Percentiles rank a stretch among this genome's conserved stretches.
These are phyloP conservation scores for Cytospora chrysosperma DNA, from an alignment of 2,329 filamentous ascomycete genomes.

Conservation along the genomic window DNA sequence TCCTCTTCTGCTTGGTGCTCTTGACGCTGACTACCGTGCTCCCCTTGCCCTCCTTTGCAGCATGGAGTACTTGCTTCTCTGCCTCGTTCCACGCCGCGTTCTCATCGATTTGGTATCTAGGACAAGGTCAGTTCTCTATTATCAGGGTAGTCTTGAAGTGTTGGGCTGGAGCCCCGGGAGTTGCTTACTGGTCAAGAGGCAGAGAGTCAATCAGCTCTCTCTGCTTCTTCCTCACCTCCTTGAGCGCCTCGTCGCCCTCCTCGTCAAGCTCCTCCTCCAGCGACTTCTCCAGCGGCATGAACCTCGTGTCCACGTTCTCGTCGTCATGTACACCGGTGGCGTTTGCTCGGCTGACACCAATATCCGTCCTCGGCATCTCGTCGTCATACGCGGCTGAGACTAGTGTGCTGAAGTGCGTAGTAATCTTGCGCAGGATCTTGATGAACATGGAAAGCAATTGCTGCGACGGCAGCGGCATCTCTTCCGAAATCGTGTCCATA, in stretches of 20 bases:
- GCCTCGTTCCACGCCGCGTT: conserved; percentile 65
- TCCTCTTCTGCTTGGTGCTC: conserved; percentile 73
- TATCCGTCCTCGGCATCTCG: conserved; percentile 58
- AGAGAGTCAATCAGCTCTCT: conserved; percentile 86
- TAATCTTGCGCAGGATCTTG: conserved; percentile 89
- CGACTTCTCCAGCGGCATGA: conserved; percentile 66
- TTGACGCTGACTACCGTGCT: conserved; percentile 77
- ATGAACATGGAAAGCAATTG: conserved; percentile 96
- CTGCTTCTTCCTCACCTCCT: conserved; percentile 73
- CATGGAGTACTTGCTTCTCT: conserved; percentile 70
- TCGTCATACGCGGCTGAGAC: conserved; percentile 72
- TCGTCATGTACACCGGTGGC: conserved; percentile 67
- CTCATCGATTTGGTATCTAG: conserved; percentile 64
- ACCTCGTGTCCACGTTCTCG: conserved; percentile 63
- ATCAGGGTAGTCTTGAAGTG: not conserved
- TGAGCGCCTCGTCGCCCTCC: conserved; percentile 73
- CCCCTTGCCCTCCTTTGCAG: conserved; percentile 53
- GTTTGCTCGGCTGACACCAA: conserved; percentile 59
- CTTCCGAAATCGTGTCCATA: conserved; percentile 75
- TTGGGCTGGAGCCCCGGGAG: not conserved
- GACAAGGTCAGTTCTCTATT: not conserved
- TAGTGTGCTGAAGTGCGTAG: conserved; percentile 71
- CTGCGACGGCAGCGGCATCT: conserved; percentile 69
- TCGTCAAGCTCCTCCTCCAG: conserved; percentile 83
- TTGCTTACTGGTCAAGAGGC: conserved; percentile 76